Evolutionary conservation across 306 rosid genomes (phyloP).

Genomic region (Hippophae rhamnoides): DNA sequence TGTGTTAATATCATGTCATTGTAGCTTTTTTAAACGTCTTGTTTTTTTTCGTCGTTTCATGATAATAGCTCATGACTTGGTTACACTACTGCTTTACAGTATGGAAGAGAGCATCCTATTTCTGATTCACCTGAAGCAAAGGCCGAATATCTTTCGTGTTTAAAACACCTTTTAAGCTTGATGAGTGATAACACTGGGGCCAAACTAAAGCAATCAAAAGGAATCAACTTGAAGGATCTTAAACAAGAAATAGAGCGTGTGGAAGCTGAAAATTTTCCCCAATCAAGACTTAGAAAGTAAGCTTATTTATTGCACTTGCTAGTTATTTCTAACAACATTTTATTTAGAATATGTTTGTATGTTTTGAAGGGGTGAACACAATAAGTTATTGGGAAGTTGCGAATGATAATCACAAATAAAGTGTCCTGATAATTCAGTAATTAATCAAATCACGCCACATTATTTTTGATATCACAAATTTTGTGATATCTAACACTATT

Average conservation of each 20-base stretch:
- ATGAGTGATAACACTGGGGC: conserved; percentile 16
- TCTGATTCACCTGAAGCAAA: conserved; percentile 46
- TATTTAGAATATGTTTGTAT: too few relatives aligned
- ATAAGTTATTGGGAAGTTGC: too few relatives aligned
- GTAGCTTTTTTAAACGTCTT: background rate
- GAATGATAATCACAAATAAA: too few relatives aligned
- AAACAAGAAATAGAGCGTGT: conserved; percentile 36
- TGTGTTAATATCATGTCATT: background rate
- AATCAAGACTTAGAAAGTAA: conserved; percentile 19
- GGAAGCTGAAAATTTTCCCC: conserved; percentile 25
- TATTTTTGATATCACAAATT: too few relatives aligned
- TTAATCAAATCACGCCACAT: too few relatives aligned
- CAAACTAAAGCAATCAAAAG: conserved; percentile 7
- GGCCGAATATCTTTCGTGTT: conserved; percentile 58
- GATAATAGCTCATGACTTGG: conserved; percentile 3
- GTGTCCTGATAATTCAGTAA: too few relatives aligned
- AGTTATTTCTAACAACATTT: too few relatives aligned
- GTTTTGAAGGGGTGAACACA: too few relatives aligned
- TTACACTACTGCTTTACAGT: conserved; percentile 33
- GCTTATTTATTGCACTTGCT: background rate
- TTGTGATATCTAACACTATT: too few relatives aligned
- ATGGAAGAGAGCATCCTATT: conserved; percentile 33
- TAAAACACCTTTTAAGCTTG: conserved; percentile 50
- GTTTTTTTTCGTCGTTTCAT: background rate
- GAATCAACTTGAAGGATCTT: conserved; percentile 24